phyloP scores from a whole-genome alignment of 441 rosid genomes.

The Gossypium aridum region DNA sequence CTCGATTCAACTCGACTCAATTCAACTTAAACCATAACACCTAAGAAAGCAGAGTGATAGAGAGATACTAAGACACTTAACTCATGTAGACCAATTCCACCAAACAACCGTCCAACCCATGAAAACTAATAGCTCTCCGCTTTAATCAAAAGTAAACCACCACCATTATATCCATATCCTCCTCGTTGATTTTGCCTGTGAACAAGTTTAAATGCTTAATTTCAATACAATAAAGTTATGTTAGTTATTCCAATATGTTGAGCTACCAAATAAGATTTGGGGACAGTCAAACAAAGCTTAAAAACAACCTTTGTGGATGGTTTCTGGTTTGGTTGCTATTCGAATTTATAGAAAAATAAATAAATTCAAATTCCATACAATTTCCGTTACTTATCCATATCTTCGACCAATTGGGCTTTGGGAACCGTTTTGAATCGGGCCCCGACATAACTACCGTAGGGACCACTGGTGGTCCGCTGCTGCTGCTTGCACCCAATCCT shows the following conservation, averaged over 20 bases:
- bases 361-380: neutral
- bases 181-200: no score
- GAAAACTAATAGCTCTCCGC: no score
- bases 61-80: no score
- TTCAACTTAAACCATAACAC: no score
- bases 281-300: neutral
- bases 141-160: no score
- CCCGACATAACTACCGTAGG: neutral
- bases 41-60: no score
- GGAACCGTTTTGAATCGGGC: neutral
- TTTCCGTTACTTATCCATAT: neutral
- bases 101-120: no score
- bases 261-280: neutral
- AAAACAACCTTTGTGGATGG: neutral
- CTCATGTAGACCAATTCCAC: no score
- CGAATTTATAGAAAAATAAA: neutral
- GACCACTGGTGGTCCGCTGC: neutral
- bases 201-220: no score
- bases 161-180: no score
- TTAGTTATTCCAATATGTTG: neutral
- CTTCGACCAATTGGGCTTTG: neutral
- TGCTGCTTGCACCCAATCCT: neutral
- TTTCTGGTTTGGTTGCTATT: neutral
- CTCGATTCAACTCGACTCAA: no score
- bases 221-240: no score